Conservation (phyloP, 345 rosid species). For the Brassica cretica region DNA sequence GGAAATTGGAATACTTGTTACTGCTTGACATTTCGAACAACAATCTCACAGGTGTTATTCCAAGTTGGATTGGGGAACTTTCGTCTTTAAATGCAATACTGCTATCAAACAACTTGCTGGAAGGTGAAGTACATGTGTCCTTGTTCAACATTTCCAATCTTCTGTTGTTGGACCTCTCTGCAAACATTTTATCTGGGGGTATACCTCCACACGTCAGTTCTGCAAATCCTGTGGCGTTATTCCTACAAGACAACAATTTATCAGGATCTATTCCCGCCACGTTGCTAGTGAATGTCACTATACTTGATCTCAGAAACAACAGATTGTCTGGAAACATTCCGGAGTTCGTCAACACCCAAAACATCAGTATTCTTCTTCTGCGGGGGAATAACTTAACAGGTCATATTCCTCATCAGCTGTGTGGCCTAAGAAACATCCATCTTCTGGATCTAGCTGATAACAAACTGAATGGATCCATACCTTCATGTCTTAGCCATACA, state of each 20-base stretch:
- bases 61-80: not conserved
- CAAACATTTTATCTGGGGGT: not conserved
- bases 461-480: not conserved
- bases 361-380: not conserved
- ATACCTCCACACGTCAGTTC: not conserved
- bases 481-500: not conserved
- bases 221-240: not conserved
- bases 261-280: not conserved
- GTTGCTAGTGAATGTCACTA: not conserved
- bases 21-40: not conserved
- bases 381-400: not conserved
- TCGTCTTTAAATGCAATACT: not conserved
- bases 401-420: not conserved
- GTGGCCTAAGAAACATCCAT: not conserved
- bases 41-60: not conserved
- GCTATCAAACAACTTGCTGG: not conserved
- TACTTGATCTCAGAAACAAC: not conserved
- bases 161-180: not conserved
- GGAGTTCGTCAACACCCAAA: not conserved
- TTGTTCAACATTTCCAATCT: not conserved
- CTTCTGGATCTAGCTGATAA: not conserved
- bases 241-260: not conserved
- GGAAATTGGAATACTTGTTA: not conserved
- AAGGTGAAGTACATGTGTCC: not conserved
- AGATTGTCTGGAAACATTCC: not conserved